Evolutionary conservation across 441 rosid species (phyloP), one percentile per base, ranked within the genome.

Genomic region (Aquilaria agallochum): DNA sequence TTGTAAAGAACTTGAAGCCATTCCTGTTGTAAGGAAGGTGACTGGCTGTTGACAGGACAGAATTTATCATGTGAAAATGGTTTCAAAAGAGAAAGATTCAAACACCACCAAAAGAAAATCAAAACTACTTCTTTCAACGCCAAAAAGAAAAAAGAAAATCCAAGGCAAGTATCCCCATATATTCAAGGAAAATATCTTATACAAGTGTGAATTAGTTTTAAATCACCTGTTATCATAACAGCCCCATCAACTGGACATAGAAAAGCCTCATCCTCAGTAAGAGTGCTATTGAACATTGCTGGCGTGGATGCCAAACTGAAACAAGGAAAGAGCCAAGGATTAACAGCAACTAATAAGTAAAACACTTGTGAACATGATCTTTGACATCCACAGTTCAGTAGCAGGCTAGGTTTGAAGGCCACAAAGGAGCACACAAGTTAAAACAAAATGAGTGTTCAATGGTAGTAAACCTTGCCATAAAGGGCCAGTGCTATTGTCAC

Each of bases 1-100:
- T 82, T 47, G 98, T 92, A 78, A 92, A 95, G 86, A 95, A 92
- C 76, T 92, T 92, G 83, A 92, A 88, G 59, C 99, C 99, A 54
- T 92, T 95, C 74, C 99, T 81, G 78, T 95, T 95, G 86, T 74
- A 92, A 72, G 99, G 99, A 72, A 95, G 98, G 76, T 95, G 99
- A 72, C 99, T 95, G 63, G 98, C 99, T 95, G 86, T 77, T 78
- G 73, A 69, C 53, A 74, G 74, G 63, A 70, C 36, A 68, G 40
- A 68, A 66, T 49, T 49, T 12, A 56, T 56, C 6, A 75, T 63
- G 58, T 56, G 49, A 58, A 65, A 72, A 58, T 42, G 44, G 54
- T 32, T 55, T 46, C 12, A 53, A 40, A 40, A 5, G n/a, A 36
- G 49, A 59, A 32, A 20, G 31, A 20, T 30, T 2, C 5, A 1